Evolutionary conservation across 345 rosid species (phyloP).

Genomic region (Jatropha curcas): DNA sequence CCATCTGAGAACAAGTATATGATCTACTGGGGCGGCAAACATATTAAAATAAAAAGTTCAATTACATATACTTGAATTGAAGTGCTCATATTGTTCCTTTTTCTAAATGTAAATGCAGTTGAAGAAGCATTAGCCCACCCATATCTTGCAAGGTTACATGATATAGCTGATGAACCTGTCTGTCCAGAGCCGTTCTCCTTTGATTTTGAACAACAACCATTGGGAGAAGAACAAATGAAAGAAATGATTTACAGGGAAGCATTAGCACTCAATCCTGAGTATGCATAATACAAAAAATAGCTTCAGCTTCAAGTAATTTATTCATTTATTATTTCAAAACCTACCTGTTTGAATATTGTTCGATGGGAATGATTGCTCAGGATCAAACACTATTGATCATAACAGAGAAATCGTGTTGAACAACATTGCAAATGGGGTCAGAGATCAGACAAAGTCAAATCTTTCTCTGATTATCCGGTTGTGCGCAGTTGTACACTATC

Average conservation of each 20-base stretch:
- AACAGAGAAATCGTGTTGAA: not conserved
- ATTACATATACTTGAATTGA: not conserved
- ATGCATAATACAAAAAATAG: constrained; percentile 35
- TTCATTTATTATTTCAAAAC: not conserved
- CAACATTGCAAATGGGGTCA: not conserved
- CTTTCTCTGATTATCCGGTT: not conserved
- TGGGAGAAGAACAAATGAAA: constrained; percentile 91
- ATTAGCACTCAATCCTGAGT: constrained; percentile 65
- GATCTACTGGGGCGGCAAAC: not conserved
- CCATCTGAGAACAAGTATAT: not conserved
- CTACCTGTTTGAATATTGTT: not conserved
- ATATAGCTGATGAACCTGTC: constrained; percentile 84
- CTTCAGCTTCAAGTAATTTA: not conserved
- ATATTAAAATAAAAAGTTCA: not conserved
- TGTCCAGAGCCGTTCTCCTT: constrained; percentile 74
- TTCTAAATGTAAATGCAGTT: constrained; percentile 46
- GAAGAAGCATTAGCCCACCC: constrained; percentile 93
- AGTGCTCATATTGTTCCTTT: no score
- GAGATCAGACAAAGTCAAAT: not conserved
- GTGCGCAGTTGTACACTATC: not conserved
- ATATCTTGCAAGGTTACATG: constrained; percentile 79
- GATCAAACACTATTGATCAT: not conserved
- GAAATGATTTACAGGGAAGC: constrained; percentile 87
- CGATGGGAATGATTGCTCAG: not conserved
- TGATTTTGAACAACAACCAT: constrained; percentile 77